These are phyloP conservation scores for Brassica balearica DNA, from an alignment of 441 rosid genomes.

Conservation along the genomic window DNA sequence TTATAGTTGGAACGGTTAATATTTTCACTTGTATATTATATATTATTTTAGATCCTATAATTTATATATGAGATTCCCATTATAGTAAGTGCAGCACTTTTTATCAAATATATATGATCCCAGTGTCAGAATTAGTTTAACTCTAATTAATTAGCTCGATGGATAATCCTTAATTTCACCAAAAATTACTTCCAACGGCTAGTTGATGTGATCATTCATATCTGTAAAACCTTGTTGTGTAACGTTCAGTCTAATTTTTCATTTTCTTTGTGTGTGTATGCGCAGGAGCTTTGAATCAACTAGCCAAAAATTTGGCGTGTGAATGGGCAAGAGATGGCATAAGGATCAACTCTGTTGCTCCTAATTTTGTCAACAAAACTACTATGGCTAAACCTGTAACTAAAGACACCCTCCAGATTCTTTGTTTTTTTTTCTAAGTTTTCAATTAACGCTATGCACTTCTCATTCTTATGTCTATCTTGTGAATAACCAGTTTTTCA, in stretches of 20 bases:
- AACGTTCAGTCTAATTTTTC: neutral
- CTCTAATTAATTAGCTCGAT: neutral
- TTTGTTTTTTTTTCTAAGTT: neutral
- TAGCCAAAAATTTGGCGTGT: conserved; percentile 35
- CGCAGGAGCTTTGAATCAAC: conserved; percentile 34
- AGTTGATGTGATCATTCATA: neutral
- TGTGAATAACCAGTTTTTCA: neutral
- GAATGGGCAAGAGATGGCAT: conserved; percentile 41
- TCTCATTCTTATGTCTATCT: neutral
- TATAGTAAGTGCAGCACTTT: conserved; percentile 4
- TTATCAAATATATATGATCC: neutral
- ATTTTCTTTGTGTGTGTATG: neutral
- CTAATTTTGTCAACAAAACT: conserved; percentile 15
- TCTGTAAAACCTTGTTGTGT: neutral
- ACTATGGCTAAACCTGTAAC: conserved; percentile 19
- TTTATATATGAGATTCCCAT: neutral
- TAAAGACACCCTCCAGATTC: neutral
- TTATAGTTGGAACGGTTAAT: neutral
- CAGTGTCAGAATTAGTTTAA: neutral
- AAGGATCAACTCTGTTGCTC: conserved; percentile 35
- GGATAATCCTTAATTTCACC: neutral
- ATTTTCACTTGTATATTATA: neutral
- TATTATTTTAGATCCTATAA: neutral
- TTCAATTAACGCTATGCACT: neutral
- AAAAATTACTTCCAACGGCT: neutral